Evolutionary conservation across 1,284 basidiomycete species (phyloP).

Genomic region (Pisolithus thermaeus): DNA sequence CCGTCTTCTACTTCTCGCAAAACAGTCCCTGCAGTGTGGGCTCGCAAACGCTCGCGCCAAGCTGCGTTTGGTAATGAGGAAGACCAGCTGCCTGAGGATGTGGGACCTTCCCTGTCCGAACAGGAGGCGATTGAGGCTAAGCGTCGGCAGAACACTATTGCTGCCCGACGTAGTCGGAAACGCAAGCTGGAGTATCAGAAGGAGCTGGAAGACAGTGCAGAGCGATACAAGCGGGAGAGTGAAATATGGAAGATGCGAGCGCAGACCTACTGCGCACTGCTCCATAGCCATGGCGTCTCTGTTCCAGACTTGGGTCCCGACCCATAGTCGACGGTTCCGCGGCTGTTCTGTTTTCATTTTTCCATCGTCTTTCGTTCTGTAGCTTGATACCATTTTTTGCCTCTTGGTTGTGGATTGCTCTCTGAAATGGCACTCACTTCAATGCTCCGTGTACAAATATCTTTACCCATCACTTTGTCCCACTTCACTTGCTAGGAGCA

Average conservation of each 20-base stretch:
- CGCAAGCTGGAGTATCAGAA: conserved; percentile 72
- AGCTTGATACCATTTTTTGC: conserved; percentile 9
- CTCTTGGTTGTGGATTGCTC: conserved; percentile 10
- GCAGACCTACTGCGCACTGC: conserved; percentile 39
- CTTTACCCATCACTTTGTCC: conserved; percentile 21
- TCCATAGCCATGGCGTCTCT: conserved; percentile 41
- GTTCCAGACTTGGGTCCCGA: conserved; percentile 35
- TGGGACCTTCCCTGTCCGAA: conserved; percentile 44
- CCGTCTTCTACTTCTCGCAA: conserved; percentile 57
- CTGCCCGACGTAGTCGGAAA: conserved; percentile 68
- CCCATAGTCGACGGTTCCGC: conserved; percentile 18
- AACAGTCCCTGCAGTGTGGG: conserved; percentile 45
- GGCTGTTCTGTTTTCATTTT: neutral
- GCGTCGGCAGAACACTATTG: conserved; percentile 75
- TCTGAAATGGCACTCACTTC: conserved; percentile 29
- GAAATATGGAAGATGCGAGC: conserved; percentile 56
- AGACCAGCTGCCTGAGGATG: conserved; percentile 42
- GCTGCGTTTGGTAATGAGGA: conserved; percentile 51
- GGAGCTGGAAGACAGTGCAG: conserved; percentile 50
- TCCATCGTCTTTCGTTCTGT: conserved; percentile 15
- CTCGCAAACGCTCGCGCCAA: conserved; percentile 52
- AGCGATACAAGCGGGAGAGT: conserved; percentile 42
- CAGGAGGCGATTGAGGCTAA: conserved; percentile 69
- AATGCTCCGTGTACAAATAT: conserved; percentile 37
- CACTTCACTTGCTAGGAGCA: conserved; percentile 42